Evolutionary conservation across 768 basidiomycete genomes (phyloP).

Genomic region (Chlorophyllum brunneum): DNA sequence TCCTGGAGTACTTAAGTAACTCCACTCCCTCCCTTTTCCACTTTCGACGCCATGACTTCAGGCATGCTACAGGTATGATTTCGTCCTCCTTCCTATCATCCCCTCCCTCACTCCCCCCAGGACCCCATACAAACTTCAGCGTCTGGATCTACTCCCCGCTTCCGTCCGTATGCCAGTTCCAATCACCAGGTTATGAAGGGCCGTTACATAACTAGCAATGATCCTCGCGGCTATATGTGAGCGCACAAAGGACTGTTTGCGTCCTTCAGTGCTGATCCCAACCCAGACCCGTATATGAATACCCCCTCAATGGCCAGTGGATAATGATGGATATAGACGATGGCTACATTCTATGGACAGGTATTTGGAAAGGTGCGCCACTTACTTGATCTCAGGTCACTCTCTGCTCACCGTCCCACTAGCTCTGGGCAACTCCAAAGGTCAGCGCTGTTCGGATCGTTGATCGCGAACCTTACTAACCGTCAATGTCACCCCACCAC

Average conservation of each 20-base stretch:
- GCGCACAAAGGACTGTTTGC: slow-evolving; percentile 19
- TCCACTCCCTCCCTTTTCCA: slow-evolving; percentile 20
- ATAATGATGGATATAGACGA: slow-evolving; percentile 97
- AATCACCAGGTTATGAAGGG: slow-evolving; percentile 82
- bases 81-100: slow-evolving; percentile 11
- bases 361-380: slow-evolving; percentile 84
- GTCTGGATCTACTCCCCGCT: slow-evolving; percentile 38
- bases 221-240: slow-evolving; percentile 85
- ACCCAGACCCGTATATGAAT: slow-evolving; percentile 87
- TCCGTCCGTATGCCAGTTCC: slow-evolving; percentile 70
- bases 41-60: slow-evolving; percentile 34
- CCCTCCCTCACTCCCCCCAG: slow-evolving; percentile 21
- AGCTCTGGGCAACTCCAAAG: slow-evolving; percentile 90
- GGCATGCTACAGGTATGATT: slow-evolving; percentile 38
- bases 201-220: slow-evolving; percentile 87
- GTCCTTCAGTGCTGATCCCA: slow-evolving; percentile 17
- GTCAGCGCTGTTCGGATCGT: slow-evolving; percentile 31
- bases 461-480: slow-evolving; percentile 1
- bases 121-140: slow-evolving; percentile 39
- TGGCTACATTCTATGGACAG: slow-evolving; percentile 89
- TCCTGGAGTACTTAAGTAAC: slow-evolving; percentile 12
- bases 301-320: slow-evolving; percentile 86
- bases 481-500: slow-evolving; percentile 1
- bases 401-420: background rate
- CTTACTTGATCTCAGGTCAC: background rate